A percentile compares a stretch with the other conserved stretches of the same genome.
Conservation (phyloP, 495 filamentous ascomycete genomes). For the Trichocladium uniseriatum region DNA sequence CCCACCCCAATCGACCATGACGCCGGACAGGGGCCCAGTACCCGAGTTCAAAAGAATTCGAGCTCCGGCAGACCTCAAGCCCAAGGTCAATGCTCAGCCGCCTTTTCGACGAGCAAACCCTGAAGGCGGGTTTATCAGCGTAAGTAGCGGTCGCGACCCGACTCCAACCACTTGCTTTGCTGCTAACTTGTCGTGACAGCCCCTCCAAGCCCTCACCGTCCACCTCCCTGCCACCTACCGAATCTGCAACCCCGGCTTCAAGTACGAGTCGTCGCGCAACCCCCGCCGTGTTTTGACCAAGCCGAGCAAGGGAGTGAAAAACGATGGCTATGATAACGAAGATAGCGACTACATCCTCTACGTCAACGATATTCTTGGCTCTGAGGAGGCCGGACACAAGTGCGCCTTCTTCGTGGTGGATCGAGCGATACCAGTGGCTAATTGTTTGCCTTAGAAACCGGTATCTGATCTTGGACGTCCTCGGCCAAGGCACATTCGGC, state of each 20-base stretch:
- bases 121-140: slow-evolving; percentile 97
- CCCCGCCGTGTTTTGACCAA: slow-evolving; percentile 96
- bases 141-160: slow-evolving; percentile 38
- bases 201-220: slow-evolving; percentile 88
- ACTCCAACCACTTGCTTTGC: not conserved
- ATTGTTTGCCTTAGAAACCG: slow-evolving; percentile 59
- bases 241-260: slow-evolving; percentile 96
- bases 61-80: slow-evolving; percentile 63
- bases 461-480: slow-evolving; percentile 94
- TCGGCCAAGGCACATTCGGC: slow-evolving; percentile 98
- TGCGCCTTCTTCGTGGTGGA: slow-evolving; percentile 32
- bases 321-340: slow-evolving; percentile 98
- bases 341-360: slow-evolving; percentile 99
- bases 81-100: slow-evolving; percentile 77
- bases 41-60: slow-evolving; percentile 79
- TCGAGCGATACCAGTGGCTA: slow-evolving; percentile 9
- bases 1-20: slow-evolving; percentile 40
- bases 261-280: slow-evolving; percentile 98
- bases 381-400: slow-evolving; percentile 97
- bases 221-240: slow-evolving; percentile 93
- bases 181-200: slow-evolving; percentile 42
- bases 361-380: slow-evolving; percentile 97
- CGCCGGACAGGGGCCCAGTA: slow-evolving; percentile 57
- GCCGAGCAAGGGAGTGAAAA: slow-evolving; percentile 97
- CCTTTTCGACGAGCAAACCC: slow-evolving; percentile 89